Percentiles rank a stretch among this genome's conserved stretches.
phyloP scores from a whole-genome alignment of 164 flowering plant genomes.

The Santalum album region DNA sequence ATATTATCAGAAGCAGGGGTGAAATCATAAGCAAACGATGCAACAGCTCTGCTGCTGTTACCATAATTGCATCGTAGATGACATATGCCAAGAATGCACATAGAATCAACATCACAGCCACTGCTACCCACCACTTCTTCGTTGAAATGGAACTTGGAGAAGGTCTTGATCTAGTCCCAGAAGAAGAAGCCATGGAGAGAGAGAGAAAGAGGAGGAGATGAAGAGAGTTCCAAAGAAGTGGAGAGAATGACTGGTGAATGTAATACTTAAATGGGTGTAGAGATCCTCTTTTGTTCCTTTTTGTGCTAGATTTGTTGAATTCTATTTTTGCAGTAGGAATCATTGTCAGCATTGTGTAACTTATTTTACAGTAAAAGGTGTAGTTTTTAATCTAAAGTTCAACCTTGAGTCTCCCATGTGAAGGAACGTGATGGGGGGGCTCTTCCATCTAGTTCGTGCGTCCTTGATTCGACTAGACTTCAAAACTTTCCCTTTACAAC shows the following conservation, averaged over 20 bases:
- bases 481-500: too few species aligned
- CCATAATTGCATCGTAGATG: slow-evolving; percentile 29
- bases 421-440: neutral
- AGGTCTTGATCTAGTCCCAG: slow-evolving; percentile 8
- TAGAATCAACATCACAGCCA: slow-evolving; percentile 2
- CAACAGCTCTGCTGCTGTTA: slow-evolving; percentile 27
- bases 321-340: too few species aligned
- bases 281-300: too few species aligned
- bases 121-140: slow-evolving; percentile 19
- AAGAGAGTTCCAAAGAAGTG: neutral
- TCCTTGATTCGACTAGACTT: neutral
- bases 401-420: neutral
- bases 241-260: neutral
- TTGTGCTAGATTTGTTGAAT: too few species aligned
- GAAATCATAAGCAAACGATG: slow-evolving; percentile 27
- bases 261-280: too few species aligned
- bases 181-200: slow-evolving; percentile 18
- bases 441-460: neutral
- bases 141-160: slow-evolving; percentile 10
- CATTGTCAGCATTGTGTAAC: too few species aligned
- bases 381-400: neutral
- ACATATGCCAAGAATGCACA: slow-evolving; percentile 24
- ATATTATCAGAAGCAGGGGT: slow-evolving; percentile 26
- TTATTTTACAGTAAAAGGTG: too few species aligned
- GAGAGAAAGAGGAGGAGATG: neutral